Base-by-base conservation (phyloP, 306 rosid genomes). In the Delonix regia region DNA sequence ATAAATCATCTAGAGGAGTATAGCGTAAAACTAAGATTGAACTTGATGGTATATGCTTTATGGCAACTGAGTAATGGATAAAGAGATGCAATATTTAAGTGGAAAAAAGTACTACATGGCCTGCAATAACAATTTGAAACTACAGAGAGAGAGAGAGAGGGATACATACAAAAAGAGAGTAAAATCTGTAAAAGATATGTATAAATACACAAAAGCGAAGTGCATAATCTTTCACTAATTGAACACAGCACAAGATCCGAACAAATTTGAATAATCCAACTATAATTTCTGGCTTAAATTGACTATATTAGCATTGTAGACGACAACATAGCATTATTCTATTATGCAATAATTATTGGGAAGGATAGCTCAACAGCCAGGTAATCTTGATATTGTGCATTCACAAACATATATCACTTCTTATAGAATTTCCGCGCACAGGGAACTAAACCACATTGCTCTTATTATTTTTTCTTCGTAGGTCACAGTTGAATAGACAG, bases 61-160 rank as follows among this genome's bases (percentile, higher is more conserved):
- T 21, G 30, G 33, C 2, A 65, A 21, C 25, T 21, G 51, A 21
- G 33, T n/a, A 65, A 38, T 38, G 71, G 33, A 19, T 65, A 19
- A 65, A 39, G 51, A 38, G 28, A 65, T 38, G 33, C 4, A 38
- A 39, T 51, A 33, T 39, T 64, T 21, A 36, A n/a, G 16, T 36
- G 36, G 66, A 19, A 36, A 36, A 45, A 64, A 22, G 47, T 22
- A 64, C 27, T 8, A n/a, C 13, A 45, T 33, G 56, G 57, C 45
- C 52, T 69, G 25, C 73, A 60, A 15, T 55, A 47, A 73, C n/a
- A 64, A 63, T 59, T 72, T 71, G 11, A 24, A 64, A 65, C 30
- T 19, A 41, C 39, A 77, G 27, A 47, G 51, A 45, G 51, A 13
- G 16, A 62, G 47, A n/a, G 48, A 33, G 41, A 12, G 65, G 11